Conservation (phyloP, 2,329 filamentous ascomycete genomes). For the Fusarium sacchari region DNA sequence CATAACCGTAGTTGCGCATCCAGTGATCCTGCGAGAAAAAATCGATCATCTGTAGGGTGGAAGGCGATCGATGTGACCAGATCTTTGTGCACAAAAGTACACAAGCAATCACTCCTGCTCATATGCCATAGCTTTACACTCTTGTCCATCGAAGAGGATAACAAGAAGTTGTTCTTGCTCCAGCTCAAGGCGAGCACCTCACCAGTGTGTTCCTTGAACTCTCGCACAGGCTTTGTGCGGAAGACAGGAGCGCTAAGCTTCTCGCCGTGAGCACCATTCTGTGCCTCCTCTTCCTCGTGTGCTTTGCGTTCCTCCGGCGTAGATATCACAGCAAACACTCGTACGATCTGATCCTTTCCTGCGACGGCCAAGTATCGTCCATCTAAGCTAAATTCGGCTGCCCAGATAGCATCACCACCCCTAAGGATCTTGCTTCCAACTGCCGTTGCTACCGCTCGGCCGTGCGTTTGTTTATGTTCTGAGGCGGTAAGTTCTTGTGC, state of each 20-base stretch:
- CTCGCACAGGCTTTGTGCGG: slow-evolving; percentile 76
- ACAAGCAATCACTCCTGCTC: slow-evolving; percentile 84
- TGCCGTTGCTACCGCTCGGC: slow-evolving; percentile 49
- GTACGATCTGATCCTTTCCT: slow-evolving; percentile 85
- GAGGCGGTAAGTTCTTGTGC: slow-evolving; percentile 87
- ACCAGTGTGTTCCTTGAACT: slow-evolving; percentile 84
- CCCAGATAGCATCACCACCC: slow-evolving; percentile 81
- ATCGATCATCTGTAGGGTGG: slow-evolving; percentile 93
- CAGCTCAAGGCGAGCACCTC: slow-evolving; percentile 93
- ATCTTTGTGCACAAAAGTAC: slow-evolving; percentile 93
- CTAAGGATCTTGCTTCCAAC: slow-evolving; percentile 55
- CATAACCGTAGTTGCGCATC: slow-evolving; percentile 90
- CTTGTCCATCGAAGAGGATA: slow-evolving; percentile 98
- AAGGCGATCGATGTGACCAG: slow-evolving; percentile 96
- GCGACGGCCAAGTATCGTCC: slow-evolving; percentile 92
- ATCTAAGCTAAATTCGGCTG: slow-evolving; percentile 91
- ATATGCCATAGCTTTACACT: slow-evolving; percentile 95
- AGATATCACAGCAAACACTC: slow-evolving; percentile 89
- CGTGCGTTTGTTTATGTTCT: slow-evolving; percentile 47
- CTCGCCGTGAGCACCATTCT: slow-evolving; percentile 55
- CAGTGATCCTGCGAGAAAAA: slow-evolving; percentile 93
- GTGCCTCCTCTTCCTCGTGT: slow-evolving; percentile 71
- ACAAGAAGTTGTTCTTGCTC: slow-evolving; percentile 98
- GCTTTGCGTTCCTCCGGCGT: slow-evolving; percentile 80
- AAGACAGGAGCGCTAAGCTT: slow-evolving; percentile 92